A percentile compares a stretch with the other conserved stretches of the same genome.
phyloP scores from a whole-genome alignment of 2,329 filamentous ascomycete species.

The Bretziella fagacearum region DNA sequence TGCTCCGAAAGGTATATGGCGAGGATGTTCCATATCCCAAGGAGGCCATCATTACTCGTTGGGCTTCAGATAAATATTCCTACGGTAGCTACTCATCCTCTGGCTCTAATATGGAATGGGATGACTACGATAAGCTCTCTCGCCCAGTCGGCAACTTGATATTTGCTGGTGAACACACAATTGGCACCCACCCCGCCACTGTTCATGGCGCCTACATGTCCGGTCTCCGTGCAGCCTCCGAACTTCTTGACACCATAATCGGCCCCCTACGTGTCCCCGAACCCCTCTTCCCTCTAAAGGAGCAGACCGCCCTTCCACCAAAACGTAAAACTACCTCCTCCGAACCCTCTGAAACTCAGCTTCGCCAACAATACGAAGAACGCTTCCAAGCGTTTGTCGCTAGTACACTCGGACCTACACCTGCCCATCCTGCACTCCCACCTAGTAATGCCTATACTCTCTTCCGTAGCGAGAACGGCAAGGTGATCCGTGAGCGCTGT shows the following conservation, averaged over 20 bases:
- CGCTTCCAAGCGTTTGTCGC: conserved; percentile 36
- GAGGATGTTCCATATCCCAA: conserved; percentile 54
- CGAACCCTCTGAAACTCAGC: neutral
- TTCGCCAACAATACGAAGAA: conserved; percentile 38
- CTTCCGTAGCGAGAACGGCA: conserved; percentile 64
- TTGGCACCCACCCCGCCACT: conserved; percentile 85
- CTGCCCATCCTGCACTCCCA: conserved; percentile 52
- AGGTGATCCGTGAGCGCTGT: conserved; percentile 41
- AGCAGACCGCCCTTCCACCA: neutral
- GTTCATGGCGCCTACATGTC: conserved; percentile 95
- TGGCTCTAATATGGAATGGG: conserved; percentile 60
- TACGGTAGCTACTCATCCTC: conserved; percentile 91
- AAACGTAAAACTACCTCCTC: neutral
- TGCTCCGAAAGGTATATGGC: conserved; percentile 63
- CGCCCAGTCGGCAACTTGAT: conserved; percentile 68
- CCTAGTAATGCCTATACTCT: conserved; percentile 76
- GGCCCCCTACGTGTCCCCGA: conserved; percentile 63
- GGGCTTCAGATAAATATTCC: conserved; percentile 83
- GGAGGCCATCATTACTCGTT: conserved; percentile 80
- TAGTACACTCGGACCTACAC: conserved; percentile 53
- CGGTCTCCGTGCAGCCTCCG: conserved; percentile 72
- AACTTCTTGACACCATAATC: conserved; percentile 63
- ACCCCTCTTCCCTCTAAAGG: conserved; percentile 47
- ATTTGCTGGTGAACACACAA: conserved; percentile 94
- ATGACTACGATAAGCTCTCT: conserved; percentile 90